phyloP scores from a whole-genome alignment of 306 rosid genomes.

The Sesbania bispinosa region DNA sequence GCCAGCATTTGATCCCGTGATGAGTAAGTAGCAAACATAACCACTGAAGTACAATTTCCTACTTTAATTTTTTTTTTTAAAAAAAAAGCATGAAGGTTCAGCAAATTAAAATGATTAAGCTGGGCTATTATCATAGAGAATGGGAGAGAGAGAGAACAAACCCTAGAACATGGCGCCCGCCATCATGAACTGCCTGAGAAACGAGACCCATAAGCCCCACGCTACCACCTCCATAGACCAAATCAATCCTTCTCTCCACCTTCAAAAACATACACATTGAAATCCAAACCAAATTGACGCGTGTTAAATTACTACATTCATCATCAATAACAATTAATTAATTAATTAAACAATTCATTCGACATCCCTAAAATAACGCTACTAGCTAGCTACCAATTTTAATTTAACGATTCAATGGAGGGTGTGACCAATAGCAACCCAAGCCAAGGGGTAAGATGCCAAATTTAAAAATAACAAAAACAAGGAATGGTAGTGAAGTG shows the following conservation, averaged over 20 bases:
- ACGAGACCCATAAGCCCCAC: slow-evolving; percentile 99
- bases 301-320: slow-evolving; percentile 34
- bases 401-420: not conserved
- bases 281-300: slow-evolving; percentile 42
- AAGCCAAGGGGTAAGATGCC: not conserved
- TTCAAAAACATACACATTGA: slow-evolving; percentile 39
- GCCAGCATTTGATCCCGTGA: no score
- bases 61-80: no score
- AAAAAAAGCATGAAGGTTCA: no score
- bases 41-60: no score
- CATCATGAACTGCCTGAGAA: slow-evolving; percentile 99
- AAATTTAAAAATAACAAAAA: not conserved
- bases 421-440: not conserved
- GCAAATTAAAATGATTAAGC: no score
- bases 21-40: no score
- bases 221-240: slow-evolving; percentile 99
- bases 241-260: slow-evolving; percentile 97
- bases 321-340: slow-evolving; percentile 20
- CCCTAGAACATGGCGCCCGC: slow-evolving; percentile 99
- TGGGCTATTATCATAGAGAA: not conserved
- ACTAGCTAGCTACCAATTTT: no score
- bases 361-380: not conserved
- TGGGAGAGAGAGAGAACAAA: slow-evolving; percentile 41
- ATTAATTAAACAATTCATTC: not conserved
- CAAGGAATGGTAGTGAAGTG: not conserved